Evolutionary conservation across 2,329 filamentous ascomycete species (phyloP).

Genomic region (Chaetomiaceae sp.): DNA sequence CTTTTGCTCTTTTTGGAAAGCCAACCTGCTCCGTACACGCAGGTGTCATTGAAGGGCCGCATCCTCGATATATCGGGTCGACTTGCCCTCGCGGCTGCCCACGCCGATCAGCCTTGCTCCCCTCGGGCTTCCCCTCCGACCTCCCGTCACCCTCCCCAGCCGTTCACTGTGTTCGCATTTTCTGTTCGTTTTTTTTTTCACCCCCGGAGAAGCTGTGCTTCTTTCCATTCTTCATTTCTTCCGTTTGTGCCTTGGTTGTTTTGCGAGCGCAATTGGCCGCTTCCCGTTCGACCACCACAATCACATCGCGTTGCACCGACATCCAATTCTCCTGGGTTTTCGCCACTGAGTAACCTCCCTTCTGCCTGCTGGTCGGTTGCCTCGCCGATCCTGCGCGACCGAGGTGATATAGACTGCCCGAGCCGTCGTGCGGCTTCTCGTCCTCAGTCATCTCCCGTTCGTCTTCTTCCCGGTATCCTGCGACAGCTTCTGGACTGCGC

Average conservation of each 20-base stretch:
- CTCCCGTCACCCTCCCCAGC: not conserved
- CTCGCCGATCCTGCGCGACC: constrained; percentile 1
- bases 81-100: too few species aligned
- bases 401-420: not conserved
- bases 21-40: too few species aligned
- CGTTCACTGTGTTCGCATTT: not conserved
- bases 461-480: not conserved
- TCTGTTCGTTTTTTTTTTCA: constrained; percentile 7
- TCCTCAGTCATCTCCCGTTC: not conserved
- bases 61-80: not conserved
- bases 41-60: too few species aligned
- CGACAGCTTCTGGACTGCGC: not conserved
- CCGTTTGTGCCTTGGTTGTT: constrained; percentile 13
- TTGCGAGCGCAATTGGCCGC: constrained; percentile 15
- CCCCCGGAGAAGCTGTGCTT: constrained; percentile 23
- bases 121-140: too few species aligned
- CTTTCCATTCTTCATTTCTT: constrained; percentile 16
- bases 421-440: not conserved
- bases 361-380: constrained; percentile 1
- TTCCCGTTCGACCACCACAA: constrained; percentile 6
- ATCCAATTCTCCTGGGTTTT: not conserved
- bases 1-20: too few species aligned
- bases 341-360: constrained; percentile 7
- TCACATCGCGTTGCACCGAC: constrained; percentile 4
- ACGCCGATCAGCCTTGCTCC: not conserved